Evolutionary conservation across 2,329 filamentous ascomycete species (phyloP).

Genomic region (Cladosporium sp.): DNA sequence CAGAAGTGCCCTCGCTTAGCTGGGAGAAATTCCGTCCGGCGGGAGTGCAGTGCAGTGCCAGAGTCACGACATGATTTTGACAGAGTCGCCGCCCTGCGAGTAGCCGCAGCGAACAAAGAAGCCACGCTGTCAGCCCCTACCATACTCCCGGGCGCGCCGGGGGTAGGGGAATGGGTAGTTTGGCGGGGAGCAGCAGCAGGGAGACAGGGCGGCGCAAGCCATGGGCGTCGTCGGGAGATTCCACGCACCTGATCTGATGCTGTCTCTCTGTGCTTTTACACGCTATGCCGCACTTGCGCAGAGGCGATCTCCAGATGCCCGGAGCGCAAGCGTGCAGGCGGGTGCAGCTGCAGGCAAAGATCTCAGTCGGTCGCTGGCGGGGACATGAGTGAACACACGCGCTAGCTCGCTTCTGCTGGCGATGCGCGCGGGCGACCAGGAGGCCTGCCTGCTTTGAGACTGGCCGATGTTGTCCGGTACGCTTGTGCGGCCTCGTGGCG

Average conservation of each 20-base stretch:
- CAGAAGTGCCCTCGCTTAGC: slow-evolving; percentile 1
- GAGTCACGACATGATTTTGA: slow-evolving; percentile 1
- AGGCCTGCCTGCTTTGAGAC: slow-evolving; percentile 2
- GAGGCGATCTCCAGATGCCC: slow-evolving; percentile 7
- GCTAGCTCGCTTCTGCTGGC: slow-evolving; percentile 8
- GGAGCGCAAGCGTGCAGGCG: slow-evolving; percentile 3
- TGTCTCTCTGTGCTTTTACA: not conserved
- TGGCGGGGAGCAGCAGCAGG: slow-evolving; percentile 9
- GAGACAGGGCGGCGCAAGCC: slow-evolving; percentile 3
- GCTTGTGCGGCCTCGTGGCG: slow-evolving; percentile 13
- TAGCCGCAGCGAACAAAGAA: slow-evolving; percentile 9
- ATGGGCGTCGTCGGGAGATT: slow-evolving; percentile 3
- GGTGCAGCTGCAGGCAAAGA: not conserved
- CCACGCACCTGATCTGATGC: not conserved
- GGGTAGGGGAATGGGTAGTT: not conserved
- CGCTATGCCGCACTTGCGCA: slow-evolving; percentile 3
- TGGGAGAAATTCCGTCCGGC: not conserved
- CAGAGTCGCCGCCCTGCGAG: slow-evolving; percentile 5
- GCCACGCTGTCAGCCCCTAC: slow-evolving; percentile 7
- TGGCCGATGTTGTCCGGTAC: slow-evolving; percentile 11
- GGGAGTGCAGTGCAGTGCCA: not conserved
- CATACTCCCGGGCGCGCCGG: not conserved
- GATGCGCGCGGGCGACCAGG: not conserved
- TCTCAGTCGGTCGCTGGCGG: not conserved
- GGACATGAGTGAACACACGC: not conserved